These are phyloP conservation scores for Amaranthus palmeri DNA, from an alignment of 148 eudicot genomes.

Conservation along the genomic window DNA sequence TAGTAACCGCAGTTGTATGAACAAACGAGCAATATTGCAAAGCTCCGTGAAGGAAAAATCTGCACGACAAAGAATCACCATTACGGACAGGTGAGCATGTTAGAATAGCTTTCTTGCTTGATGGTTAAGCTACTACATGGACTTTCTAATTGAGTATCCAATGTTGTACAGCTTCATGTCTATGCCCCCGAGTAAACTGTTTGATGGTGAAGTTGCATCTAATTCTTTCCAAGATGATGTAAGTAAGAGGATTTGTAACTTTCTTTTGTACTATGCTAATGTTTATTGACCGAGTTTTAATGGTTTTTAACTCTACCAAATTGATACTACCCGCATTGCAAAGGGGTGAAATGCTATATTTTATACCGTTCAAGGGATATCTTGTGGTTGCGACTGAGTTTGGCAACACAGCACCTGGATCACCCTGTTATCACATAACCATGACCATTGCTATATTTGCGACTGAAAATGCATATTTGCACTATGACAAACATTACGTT, in stretches of 20 bases:
- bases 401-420: too few relatives aligned
- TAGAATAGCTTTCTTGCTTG: not conserved
- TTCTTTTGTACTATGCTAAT: not conserved
- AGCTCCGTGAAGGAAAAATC: slow-evolving; percentile 41
- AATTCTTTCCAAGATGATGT: slow-evolving; percentile 31
- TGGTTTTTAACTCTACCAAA: too few relatives aligned
- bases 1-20: slow-evolving; percentile 37
- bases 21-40: slow-evolving; percentile 27
- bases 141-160: not conserved
- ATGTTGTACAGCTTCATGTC: slow-evolving; percentile 28
- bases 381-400: too few relatives aligned
- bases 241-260: not conserved
- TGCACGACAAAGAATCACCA: slow-evolving; percentile 22
- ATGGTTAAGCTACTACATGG: not conserved
- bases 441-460: too few relatives aligned
- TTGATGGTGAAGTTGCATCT: slow-evolving; percentile 26
- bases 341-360: too few relatives aligned
- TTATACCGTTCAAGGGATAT: too few relatives aligned
- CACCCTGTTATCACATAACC: too few relatives aligned
- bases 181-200: slow-evolving; percentile 41
- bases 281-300: too few relatives aligned
- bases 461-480: not conserved
- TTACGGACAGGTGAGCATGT: slow-evolving; percentile 38
- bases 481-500: not conserved
- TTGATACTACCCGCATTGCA: too few relatives aligned